Evolutionary conservation across 2,329 filamentous ascomycete species (phyloP).

Genomic region (Aspergillus udagawae): DNA sequence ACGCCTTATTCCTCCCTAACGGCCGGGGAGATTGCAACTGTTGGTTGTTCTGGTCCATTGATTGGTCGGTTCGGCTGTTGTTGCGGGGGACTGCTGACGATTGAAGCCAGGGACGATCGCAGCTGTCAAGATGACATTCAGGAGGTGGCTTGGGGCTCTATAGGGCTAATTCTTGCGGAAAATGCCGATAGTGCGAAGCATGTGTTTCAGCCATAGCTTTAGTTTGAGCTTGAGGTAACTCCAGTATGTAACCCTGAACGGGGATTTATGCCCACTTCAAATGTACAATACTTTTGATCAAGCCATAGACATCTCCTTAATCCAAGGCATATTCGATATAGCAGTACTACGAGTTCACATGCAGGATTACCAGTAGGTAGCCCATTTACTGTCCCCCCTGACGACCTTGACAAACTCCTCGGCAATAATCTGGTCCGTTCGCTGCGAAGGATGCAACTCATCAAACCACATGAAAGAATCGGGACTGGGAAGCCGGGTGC

Average conservation of each 20-base stretch:
- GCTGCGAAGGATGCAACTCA: conserved; percentile 66
- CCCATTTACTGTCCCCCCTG: conserved; percentile 38
- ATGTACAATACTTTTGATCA: too few relatives aligned
- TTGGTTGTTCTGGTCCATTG: conserved; percentile 1
- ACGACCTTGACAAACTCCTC: conserved; percentile 55
- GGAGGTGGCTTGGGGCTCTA: background rate
- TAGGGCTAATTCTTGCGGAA: background rate
- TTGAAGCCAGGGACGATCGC: background rate
- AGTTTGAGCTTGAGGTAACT: background rate
- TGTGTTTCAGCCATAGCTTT: background rate
- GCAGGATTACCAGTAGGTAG: conserved; percentile 21
- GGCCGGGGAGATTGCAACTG: background rate
- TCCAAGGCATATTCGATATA: background rate
- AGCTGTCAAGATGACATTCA: background rate
- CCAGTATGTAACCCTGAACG: background rate
- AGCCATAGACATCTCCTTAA: background rate
- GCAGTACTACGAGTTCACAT: background rate
- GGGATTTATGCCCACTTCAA: background rate
- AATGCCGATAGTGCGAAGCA: background rate
- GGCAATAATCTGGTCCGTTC: conserved; percentile 56
- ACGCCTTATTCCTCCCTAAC: background rate
- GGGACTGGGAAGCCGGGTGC: conserved; percentile 40
- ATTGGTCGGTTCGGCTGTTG: background rate
- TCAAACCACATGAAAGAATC: conserved; percentile 72
- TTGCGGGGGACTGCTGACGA: background rate